Conservation (phyloP, 805 yeast genomes). For the Kodamaea jinghongensis region DNA sequence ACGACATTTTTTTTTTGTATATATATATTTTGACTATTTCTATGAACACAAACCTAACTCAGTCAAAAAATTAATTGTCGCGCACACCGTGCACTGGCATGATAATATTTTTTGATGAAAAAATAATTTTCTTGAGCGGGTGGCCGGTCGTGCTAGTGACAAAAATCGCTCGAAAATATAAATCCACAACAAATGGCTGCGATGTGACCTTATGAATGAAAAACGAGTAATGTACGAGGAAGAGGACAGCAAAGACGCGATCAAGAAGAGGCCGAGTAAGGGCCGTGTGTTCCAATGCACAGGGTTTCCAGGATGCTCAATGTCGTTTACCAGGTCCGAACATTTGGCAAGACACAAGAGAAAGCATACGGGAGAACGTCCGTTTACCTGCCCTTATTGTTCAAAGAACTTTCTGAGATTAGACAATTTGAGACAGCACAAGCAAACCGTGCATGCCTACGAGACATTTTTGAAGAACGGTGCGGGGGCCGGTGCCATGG, state of each 20-base stretch:
- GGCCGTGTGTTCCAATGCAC: constrained; percentile 78
- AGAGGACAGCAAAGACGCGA: neutral
- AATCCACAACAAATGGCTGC: no score
- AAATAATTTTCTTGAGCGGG: no score
- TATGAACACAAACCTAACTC: no score
- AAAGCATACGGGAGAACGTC: constrained; percentile 93
- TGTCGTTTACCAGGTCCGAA: constrained; percentile 89
- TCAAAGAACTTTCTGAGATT: constrained; percentile 74
- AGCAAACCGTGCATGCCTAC: constrained; percentile 63
- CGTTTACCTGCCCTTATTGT: constrained; percentile 84
- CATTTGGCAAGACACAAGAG: constrained; percentile 90
- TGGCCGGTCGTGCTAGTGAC: no score
- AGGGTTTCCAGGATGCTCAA: constrained; percentile 80
- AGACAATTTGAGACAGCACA: constrained; percentile 89
- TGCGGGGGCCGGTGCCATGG: neutral
- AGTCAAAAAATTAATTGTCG: no score
- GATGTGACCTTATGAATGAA: neutral
- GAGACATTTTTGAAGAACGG: constrained; percentile 23
- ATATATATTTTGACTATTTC: no score
- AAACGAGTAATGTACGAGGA: neutral
- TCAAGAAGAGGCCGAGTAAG: constrained; percentile 39
- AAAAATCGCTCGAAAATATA: no score
- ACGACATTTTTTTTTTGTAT: no score
- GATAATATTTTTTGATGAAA: no score
- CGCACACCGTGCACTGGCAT: no score